Evolutionary conservation across 345 rosid genomes (phyloP), one percentile per base, ranked within the genome.

Genomic region (Raphanus raphanistrum): DNA sequence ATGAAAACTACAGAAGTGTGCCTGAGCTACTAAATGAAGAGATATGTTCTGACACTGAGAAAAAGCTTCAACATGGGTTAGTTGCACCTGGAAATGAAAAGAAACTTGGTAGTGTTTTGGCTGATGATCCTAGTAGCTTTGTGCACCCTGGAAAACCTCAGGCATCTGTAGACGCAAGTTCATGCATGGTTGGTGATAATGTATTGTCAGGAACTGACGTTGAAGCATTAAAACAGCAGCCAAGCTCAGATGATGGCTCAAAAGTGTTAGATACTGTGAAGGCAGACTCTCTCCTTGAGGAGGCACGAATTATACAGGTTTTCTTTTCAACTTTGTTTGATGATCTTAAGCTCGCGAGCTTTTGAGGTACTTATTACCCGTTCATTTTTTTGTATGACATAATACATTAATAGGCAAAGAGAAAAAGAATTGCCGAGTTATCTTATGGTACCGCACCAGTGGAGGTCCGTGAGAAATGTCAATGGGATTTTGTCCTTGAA

Each of bases 401-500:
- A 50, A 58, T 71, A 15, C 78, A 68, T 62, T 71, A 85, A 78
- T 90, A 96, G 99, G 97, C 94, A 54, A 93, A 93, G 82, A 90
- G 79, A 67, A 88, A 88, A 85, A 88, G 97, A 83, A 91, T 93
- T 80, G 87, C 91, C 15, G 97, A 93, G 83, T 87, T 91, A 81
- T 93, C 95, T 82, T 80, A 84, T 78, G 85, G 84, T 81, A 70
- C 78, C 12, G 76, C 81, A 26, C 82, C 86, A 27, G 75, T 72
- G 76, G 95, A 87, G 81, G 79, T 36, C 77, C 85, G 79, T 58
- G 79, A 77, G 59, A 93, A 84, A 80, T 86, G 88, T 78, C 97
- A 90, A 54, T 96, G 99, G 99, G 96, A 89, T 83, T 93, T 87
- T 84, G 95, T 96, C 81, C 95, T 96, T 15, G 98, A 96, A 90